Base-by-base conservation (phyloP, 2,329 filamentous ascomycete species). In the Hymenoscyphus scutula region DNA sequence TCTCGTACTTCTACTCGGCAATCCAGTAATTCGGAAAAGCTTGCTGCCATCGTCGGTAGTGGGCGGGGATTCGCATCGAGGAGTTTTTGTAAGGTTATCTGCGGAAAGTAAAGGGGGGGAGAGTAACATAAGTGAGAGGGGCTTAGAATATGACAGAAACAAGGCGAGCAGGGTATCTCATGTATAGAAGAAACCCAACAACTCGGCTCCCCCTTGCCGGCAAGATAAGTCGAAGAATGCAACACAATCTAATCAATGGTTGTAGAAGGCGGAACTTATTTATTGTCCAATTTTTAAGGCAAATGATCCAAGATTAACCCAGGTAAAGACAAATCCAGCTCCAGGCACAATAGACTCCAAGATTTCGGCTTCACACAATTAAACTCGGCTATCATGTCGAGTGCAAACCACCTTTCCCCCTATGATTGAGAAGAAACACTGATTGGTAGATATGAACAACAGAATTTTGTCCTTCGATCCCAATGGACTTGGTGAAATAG, bases 1-100 rank as follows among this genome's bases (percentile, higher is more conserved):
- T 62, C 64, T 7, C 68, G 68, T 32, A 67, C 63, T 54, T 55
- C 13, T 34, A 69, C 48, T 58, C 61, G 67, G 61, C 67, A 67
- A 56, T 64, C 38, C 7, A 41, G 41, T 17, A 59, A 13, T 48
- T 30, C 15, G 30, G 8, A 13, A 32, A 32, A 30, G 11, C 27
- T 15, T 45, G 54, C 32, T 25, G 32, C 29, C 63, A 65, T 65
- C 15, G 25, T 58, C 60, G 25, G 54, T 38, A 27, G 27, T 30
- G 57, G 13, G 53, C n/a, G 53, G 53, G 25, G 37, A 15, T 23
- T 23, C 23, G 32, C 34, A 54, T 53, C 15, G 19, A 38, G n/a
- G 19, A 5, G 17, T 23, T 54, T 30, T 37, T 54, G 32, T 30
- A 27, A 58, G 17, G 55, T 27, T 38, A n/a, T 30, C 58, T 54